Base-by-base conservation (phyloP, 495 filamentous ascomycete species). In the Penicillium nucicola region DNA sequence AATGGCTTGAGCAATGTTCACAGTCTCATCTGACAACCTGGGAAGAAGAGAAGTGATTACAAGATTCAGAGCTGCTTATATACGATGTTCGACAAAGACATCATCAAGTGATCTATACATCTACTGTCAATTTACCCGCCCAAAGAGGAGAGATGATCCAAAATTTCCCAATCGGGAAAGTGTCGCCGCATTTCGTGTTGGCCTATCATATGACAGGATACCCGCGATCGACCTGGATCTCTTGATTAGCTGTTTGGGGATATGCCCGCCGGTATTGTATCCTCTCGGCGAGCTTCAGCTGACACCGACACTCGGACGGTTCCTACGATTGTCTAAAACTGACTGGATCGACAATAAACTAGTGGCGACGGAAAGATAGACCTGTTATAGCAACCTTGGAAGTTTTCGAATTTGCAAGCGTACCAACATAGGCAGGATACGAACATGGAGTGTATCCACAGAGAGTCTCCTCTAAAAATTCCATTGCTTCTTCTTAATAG, bases 81-180 rank as follows among this genome's bases (percentile, higher is more conserved):
- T n/a, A 20, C 19, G 5, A 15, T 19, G 17, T 34, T 45, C 9
- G 35, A 20, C 30, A 15, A 31, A n/a, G 9, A n/a, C 20, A 15
- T 5, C 3, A 50, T 23, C 17, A 32, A 45, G 11, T 37, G 19
- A 52, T 52, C 22, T 52, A 52, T 51, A 25, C 42, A 42, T 36
- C 18, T 47, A 47, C 19, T 39, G 15, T 43, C 20, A 2, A 3
- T 22, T 43, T 8, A n/a, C n/a, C n/a, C n/a, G n/a, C 23, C n/a
- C 41, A 5, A 31, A 18, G 31, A 31, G 23, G 17, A n/a, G 17
- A 31, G 41, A 18, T 31, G n/a, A 30, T 41, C 20, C 5, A 23
- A 42, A 43, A 52, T 32, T 25, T 15, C 49, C 23, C 9, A 33
- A 52, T 45, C n/a, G 17, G 49, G 49, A 36, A 52, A 30, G 19